A percentile compares a stretch with the other conserved stretches of the same genome.
These are phyloP conservation scores for Penicillium olsonii DNA, from an alignment of 2,329 filamentous ascomycete genomes.

Conservation along the genomic window DNA sequence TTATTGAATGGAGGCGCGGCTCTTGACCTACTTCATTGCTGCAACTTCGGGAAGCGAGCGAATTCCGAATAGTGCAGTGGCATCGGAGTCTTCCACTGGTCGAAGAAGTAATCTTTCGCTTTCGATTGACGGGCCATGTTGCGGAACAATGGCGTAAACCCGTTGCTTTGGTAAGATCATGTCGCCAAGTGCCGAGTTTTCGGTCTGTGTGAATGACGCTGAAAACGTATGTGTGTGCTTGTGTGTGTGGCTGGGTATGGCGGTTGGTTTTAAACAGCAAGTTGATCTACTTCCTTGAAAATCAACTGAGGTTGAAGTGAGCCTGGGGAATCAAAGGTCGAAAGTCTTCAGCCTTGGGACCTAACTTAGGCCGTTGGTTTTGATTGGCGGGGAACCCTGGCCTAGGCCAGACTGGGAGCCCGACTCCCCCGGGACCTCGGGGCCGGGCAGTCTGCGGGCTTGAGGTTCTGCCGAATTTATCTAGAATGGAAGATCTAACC, in stretches of 20 bases:
- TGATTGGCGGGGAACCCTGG: background rate
- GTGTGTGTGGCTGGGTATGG: too few species aligned
- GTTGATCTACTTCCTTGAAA: too few species aligned
- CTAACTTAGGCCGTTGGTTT: background rate
- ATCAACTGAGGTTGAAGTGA: too few species aligned
- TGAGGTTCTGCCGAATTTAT: too few species aligned
- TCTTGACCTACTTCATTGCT: slow-evolving; percentile 20
- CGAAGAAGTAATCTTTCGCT: slow-evolving; percentile 25
- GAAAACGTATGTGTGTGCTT: too few species aligned
- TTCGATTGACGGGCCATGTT: slow-evolving; percentile 12
- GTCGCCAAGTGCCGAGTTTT: background rate
- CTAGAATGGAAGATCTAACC: background rate
- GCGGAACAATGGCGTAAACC: slow-evolving; percentile 14
- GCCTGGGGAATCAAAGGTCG: too few species aligned
- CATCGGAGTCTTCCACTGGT: slow-evolving; percentile 22
- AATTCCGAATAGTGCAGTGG: slow-evolving; percentile 23
- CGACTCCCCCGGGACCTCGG: too few species aligned
- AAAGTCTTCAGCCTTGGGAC: too few species aligned
- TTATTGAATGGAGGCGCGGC: background rate
- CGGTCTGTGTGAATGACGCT: too few species aligned
- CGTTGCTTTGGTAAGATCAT: slow-evolving; percentile 16
- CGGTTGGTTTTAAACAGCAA: too few species aligned
- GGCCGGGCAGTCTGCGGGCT: too few species aligned
- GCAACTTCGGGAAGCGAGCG: slow-evolving; percentile 28
- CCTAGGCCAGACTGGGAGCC: background rate